Percentiles rank a stretch among this genome's conserved stretches.
These are phyloP conservation scores for Fraxinus nigra DNA, from an alignment of 305 asterid genomes.

Conservation along the genomic window DNA sequence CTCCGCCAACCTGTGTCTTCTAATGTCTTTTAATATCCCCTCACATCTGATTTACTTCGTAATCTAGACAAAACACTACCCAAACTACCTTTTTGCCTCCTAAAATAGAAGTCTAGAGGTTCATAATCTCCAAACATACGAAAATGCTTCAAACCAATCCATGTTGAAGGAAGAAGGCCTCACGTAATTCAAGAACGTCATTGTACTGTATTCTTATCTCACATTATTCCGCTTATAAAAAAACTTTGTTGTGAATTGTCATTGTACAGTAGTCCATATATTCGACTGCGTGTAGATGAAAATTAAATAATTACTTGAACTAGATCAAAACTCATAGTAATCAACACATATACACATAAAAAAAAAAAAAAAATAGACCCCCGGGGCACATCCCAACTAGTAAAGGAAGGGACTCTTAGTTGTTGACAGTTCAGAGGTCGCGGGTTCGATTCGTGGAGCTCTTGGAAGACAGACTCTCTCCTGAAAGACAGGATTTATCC, in stretches of 20 bases:
- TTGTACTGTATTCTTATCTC: neutral
- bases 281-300: neutral
- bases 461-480: no score
- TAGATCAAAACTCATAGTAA: neutral
- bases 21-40: no score
- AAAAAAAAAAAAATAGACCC: no score
- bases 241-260: neutral
- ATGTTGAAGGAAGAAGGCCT: neutral
- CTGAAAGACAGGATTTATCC: no score
- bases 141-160: no score
- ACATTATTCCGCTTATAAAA: neutral
- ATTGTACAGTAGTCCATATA: neutral
- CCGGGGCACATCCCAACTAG: no score
- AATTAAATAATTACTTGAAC: neutral
- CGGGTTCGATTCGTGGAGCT: no score
- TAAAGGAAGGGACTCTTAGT: no score
- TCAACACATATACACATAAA: neutral
- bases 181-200: neutral
- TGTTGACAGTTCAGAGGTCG: no score
- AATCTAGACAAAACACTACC: no score
- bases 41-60: no score
- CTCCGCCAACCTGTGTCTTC: neutral
- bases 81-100: no score
- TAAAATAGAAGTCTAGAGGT: neutral
- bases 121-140: neutral